Base-by-base conservation (phyloP, 768 basidiomycete genomes). In the Myochromella boudieri region DNA sequence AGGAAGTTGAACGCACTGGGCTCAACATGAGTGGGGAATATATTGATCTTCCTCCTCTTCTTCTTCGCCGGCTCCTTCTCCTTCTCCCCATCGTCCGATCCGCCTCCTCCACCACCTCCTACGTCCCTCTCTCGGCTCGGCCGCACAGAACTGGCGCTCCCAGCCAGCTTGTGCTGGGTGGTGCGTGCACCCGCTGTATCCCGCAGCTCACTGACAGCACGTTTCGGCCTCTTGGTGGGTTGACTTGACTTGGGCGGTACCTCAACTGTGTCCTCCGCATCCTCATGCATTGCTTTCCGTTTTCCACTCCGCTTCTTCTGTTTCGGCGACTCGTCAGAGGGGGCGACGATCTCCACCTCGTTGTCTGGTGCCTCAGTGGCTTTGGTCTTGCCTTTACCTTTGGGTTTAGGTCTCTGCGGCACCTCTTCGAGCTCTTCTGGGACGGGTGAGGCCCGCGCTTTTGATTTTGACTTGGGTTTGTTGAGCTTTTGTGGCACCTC, bases 1-100 rank as follows among this genome's bases (percentile, higher is more conserved):
- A 73, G 51, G 51, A 73, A 66, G 51, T 74, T 69, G 67, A 81
- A 81, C 18, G 71, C 75, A 14, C 71, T 65, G 14, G 62, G 51
- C 14, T 72, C 68, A 46, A 72, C 65, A 27, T 68, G 66, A 20
- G 64, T 44, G 4, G 69, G 67, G 56, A 84, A 84, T n/a, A 85
- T 54, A 49, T 82, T 81, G 44, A 88, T 80, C 65, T 82, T 86
- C 51, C 84, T 76, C 57, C 80, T 85, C 67, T 85, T 87, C 69
- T 84, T 85, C 66, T 79, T 82, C 12, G 66, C 75, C 7, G 48
- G 66, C 29, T 31, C 22, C n/a, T 50, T 51, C 20, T 48, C 39
- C 44, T 42, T 56, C 21, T 15, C 21, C 18, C 54, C 53, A 14
- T 42, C 27, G 17, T 48, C 29, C 25, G 46, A 24, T 25, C 28